phyloP scores from a whole-genome alignment of 2,329 filamentous ascomycete genomes.

The Scedosporium dehoogii region DNA sequence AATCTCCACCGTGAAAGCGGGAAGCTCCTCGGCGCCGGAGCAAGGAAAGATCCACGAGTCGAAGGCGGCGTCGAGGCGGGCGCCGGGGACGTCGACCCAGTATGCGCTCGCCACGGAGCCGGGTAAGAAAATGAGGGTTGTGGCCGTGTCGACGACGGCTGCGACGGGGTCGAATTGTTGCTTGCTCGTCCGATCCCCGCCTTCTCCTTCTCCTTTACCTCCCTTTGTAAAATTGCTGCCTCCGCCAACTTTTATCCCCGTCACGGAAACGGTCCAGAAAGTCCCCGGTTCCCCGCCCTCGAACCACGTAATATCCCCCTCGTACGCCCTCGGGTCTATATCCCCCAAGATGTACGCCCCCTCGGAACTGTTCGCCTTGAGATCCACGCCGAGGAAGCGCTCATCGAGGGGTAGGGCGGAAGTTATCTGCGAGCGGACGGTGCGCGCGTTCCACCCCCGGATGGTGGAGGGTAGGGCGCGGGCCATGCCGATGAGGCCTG shows the following conservation, averaged over 20 bases:
- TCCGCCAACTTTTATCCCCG: conserved; percentile 43
- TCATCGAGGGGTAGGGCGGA: conserved; percentile 20
- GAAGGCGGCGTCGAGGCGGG: conserved; percentile 33
- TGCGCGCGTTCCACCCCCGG: conserved; percentile 28
- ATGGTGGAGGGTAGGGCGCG: conserved; percentile 35
- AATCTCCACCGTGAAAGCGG: conserved; percentile 45
- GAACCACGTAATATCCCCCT: conserved; percentile 33
- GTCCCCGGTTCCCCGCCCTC: conserved; percentile 26
- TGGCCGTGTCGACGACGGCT: conserved; percentile 60
- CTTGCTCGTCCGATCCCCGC: conserved; percentile 18
- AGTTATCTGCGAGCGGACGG: conserved; percentile 20
- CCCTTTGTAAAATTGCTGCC: conserved; percentile 8
- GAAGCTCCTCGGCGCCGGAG: conserved; percentile 39
- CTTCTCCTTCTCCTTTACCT: conserved; percentile 22
- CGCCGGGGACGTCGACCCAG: conserved; percentile 44
- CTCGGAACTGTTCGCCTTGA: conserved; percentile 36
- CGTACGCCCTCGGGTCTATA: conserved; percentile 29
- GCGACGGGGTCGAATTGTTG: conserved; percentile 28
- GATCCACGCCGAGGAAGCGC: conserved; percentile 39
- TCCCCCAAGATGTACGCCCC: conserved; percentile 39
- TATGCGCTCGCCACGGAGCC: conserved; percentile 47
- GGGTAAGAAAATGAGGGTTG: conserved; percentile 54
- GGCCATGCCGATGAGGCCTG: conserved; percentile 43
- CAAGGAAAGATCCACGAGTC: conserved; percentile 51
- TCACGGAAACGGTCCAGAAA: conserved; percentile 52